phyloP scores from a whole-genome alignment of 2,329 filamentous ascomycete genomes.

The Diaporthe velutina region DNA sequence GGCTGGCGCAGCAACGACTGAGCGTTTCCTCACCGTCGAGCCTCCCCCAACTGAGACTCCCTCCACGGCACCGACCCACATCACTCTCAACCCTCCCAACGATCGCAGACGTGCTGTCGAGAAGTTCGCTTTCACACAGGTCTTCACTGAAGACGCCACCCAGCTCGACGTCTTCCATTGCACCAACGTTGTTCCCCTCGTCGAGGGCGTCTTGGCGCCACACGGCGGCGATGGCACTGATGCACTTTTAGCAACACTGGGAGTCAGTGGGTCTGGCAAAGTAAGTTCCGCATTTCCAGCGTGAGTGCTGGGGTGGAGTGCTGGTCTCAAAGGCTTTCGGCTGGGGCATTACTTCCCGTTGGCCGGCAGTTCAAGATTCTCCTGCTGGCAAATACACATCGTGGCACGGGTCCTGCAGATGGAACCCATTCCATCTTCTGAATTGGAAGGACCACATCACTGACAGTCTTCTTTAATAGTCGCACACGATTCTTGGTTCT shows the following conservation, averaged over 20 bases:
- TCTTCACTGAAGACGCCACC: conserved; percentile 88
- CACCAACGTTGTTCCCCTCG: conserved; percentile 79
- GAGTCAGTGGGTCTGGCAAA: conserved; percentile 97
- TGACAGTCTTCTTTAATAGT: conserved; percentile 63
- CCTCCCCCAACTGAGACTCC: conserved; percentile 52
- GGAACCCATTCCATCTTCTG: not conserved
- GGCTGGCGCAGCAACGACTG: conserved; percentile 57
- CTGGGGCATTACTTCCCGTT: not conserved
- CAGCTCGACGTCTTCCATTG: conserved; percentile 91
- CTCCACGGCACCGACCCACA: conserved; percentile 70
- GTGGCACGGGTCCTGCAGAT: conserved; percentile 1
- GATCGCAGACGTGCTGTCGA: conserved; percentile 92
- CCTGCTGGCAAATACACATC: not conserved
- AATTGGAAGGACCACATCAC: not conserved
- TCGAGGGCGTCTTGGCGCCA: conserved; percentile 84
- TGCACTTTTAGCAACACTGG: conserved; percentile 89
- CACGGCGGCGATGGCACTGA: conserved; percentile 84
- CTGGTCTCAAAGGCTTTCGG: not conserved
- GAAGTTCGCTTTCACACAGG: conserved; percentile 92
- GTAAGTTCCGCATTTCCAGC: conserved; percentile 58
- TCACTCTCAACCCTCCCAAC: conserved; percentile 83
- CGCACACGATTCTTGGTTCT: conserved; percentile 94
- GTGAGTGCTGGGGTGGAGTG: not conserved
- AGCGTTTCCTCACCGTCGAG: conserved; percentile 87
- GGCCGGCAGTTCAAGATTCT: not conserved